Evolutionary conservation across 2,329 filamentous ascomycete species (phyloP).

Genomic region (Chaetomium sp.): DNA sequence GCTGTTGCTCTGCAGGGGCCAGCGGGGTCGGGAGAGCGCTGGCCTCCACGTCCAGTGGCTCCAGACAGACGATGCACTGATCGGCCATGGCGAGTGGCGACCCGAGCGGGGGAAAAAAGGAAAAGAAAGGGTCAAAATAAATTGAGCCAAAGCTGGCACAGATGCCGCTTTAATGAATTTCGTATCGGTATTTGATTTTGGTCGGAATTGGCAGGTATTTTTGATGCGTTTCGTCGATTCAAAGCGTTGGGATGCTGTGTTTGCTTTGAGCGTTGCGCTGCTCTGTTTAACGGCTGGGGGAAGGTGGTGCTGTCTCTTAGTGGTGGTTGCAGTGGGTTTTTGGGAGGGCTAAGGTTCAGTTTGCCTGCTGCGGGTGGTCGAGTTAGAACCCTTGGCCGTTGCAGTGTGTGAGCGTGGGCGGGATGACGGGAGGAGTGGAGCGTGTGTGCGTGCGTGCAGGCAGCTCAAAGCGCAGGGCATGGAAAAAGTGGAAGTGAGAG

Average conservation of each 20-base stretch:
- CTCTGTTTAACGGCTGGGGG: not conserved
- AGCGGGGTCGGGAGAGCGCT: constrained; percentile 15
- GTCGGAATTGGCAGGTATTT: not conserved
- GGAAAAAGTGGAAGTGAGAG: not conserved
- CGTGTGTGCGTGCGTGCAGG: constrained; percentile 2
- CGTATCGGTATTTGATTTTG: not conserved
- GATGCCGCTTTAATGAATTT: not conserved
- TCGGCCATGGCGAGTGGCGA: constrained; percentile 45
- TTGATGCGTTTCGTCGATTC: constrained; percentile 2
- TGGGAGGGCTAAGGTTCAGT: too few species aligned
- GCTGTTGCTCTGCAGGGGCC: constrained; percentile 14
- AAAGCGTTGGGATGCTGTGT: not conserved
- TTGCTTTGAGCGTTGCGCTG: not conserved
- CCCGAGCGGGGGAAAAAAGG: constrained; percentile 28
- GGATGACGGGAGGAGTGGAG: constrained; percentile 6
- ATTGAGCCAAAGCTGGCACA: too few species aligned
- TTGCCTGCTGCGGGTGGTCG: not conserved
- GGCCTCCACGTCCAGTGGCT: constrained; percentile 42
- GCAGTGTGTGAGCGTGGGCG: not conserved
- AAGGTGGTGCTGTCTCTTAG: constrained; percentile 5
- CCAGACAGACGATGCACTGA: constrained; percentile 65
- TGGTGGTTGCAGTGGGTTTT: constrained; percentile 4
- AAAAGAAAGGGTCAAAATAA: constrained; percentile 39
- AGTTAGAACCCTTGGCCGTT: not conserved
- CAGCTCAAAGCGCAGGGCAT: constrained; percentile 2